A percentile compares a stretch with the other conserved stretches of the same genome.
phyloP scores from a whole-genome alignment of 257 asterid genomes.

The Oldenlandia corymbosa region DNA sequence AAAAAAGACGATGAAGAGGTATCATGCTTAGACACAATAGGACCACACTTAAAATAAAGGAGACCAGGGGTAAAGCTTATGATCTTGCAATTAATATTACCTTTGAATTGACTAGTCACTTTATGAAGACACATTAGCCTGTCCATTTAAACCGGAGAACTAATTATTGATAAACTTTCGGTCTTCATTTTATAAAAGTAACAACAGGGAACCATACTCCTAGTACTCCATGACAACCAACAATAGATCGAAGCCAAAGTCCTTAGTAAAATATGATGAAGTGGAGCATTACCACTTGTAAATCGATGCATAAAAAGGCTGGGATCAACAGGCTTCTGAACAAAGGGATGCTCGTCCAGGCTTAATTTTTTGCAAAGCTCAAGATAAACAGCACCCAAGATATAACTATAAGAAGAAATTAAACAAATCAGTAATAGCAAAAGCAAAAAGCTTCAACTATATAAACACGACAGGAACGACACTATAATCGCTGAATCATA shows the following conservation, averaged over 20 bases:
- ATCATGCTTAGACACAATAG: background rate
- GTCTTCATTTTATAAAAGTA: background rate
- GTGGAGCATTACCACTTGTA: conserved; percentile 50
- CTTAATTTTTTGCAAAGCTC: conserved; percentile 74
- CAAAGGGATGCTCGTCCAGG: conserved; percentile 61
- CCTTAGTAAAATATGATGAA: background rate
- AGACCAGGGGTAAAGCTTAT: background rate
- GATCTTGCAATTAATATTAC: background rate
- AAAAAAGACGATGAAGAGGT: background rate
- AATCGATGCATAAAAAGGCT: conserved; percentile 88
- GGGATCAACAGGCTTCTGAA: conserved; percentile 84
- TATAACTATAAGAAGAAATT: conserved; percentile 49
- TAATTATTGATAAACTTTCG: background rate
- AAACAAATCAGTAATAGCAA: background rate
- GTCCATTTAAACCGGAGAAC: background rate
- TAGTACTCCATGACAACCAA: background rate
- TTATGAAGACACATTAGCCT: background rate
- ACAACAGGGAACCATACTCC: background rate
- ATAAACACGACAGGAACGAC: background rate
- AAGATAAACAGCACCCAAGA: conserved; percentile 83
- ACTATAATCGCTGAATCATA: background rate
- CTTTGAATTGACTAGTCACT: background rate
- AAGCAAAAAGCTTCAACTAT: background rate
- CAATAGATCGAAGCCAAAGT: background rate
- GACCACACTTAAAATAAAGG: background rate